These are phyloP conservation scores for Casuarina equisetifolia DNA, from an alignment of 306 rosid genomes.

Conservation along the genomic window DNA sequence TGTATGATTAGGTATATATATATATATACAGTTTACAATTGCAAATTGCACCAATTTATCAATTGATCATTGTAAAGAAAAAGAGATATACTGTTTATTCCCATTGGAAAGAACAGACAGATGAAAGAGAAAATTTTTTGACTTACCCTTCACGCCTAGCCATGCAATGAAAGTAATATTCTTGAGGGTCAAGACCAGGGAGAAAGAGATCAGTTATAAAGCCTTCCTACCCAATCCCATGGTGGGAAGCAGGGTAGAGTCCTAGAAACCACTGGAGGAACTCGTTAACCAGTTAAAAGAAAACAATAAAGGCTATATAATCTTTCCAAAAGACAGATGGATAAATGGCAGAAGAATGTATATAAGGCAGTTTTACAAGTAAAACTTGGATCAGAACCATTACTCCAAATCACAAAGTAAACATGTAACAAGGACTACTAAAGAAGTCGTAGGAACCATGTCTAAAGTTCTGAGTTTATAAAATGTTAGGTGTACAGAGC, in stretches of 20 bases:
- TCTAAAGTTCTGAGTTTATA: background rate
- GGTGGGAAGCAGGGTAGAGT: slow-evolving; percentile 87
- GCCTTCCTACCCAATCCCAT: slow-evolving; percentile 96
- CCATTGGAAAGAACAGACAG: too few relatives aligned
- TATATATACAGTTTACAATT: too few relatives aligned
- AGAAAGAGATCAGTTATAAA: slow-evolving; percentile 93
- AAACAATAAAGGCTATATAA: slow-evolving; percentile 11
- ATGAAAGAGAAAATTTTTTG: too few relatives aligned
- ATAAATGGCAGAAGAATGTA: background rate
- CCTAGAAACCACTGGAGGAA: slow-evolving; percentile 96
- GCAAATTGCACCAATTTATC: too few relatives aligned
- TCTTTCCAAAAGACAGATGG: background rate
- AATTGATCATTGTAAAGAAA: too few relatives aligned
- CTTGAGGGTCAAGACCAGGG: slow-evolving; percentile 92
- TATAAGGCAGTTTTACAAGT: background rate
- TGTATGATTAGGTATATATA: too few relatives aligned
- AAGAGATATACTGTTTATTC: too few relatives aligned
- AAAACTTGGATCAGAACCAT: slow-evolving; percentile 1
- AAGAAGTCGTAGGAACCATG: background rate
- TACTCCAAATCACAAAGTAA: background rate
- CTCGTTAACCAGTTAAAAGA: slow-evolving; percentile 81
- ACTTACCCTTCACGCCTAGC: slow-evolving; percentile 98
- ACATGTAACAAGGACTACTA: background rate
- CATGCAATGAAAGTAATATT: slow-evolving; percentile 97
- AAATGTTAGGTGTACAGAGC: background rate